Evolutionary conservation across 108 stramenopile genomes (phyloP).

Genomic region (Cyclotella baltica): DNA sequence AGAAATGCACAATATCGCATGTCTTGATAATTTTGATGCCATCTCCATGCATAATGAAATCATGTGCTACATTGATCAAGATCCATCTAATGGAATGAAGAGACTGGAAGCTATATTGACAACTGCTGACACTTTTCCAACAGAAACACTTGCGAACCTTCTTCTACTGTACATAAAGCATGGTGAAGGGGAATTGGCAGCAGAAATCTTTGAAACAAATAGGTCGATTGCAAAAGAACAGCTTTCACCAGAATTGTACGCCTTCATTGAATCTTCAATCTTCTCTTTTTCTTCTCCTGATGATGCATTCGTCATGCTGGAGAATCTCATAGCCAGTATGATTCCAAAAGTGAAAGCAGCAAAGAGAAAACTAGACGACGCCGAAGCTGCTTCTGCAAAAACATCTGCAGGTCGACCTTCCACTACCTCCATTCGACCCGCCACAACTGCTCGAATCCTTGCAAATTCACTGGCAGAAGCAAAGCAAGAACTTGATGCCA

Average conservation of each 20-base stretch:
- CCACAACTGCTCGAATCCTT: conserved; percentile 9
- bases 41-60: conserved; percentile 91
- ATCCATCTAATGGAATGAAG: conserved; percentile 71
- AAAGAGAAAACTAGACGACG: conserved; percentile 26
- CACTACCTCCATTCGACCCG: conserved; percentile 26
- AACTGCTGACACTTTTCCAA: conserved; percentile 78
- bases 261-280: conserved; percentile 85
- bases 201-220: conserved; percentile 79
- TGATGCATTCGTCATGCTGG: conserved; percentile 71
- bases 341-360: conserved; percentile 44
- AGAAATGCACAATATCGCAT: conserved; percentile 73
- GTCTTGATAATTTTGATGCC: conserved; percentile 79
- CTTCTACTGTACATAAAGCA: conserved; percentile 79
- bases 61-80: conserved; percentile 69
- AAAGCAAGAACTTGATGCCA: conserved; percentile 69
- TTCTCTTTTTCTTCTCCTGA: conserved; percentile 79
- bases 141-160: conserved; percentile 88
- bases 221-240: conserved; percentile 74
- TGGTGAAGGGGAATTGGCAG: conserved; percentile 80
- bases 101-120: conserved; percentile 82
- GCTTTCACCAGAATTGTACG: conserved; percentile 71
- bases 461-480: conserved; percentile 9
- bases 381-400: conserved; percentile 7
- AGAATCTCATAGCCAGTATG: conserved; percentile 53
- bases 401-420: conserved; percentile 7